Percentiles rank a stretch among this genome's conserved stretches.
These are phyloP conservation scores for Volutella citrinella DNA, from an alignment of 2,329 filamentous ascomycete species.

Conservation along the genomic window DNA sequence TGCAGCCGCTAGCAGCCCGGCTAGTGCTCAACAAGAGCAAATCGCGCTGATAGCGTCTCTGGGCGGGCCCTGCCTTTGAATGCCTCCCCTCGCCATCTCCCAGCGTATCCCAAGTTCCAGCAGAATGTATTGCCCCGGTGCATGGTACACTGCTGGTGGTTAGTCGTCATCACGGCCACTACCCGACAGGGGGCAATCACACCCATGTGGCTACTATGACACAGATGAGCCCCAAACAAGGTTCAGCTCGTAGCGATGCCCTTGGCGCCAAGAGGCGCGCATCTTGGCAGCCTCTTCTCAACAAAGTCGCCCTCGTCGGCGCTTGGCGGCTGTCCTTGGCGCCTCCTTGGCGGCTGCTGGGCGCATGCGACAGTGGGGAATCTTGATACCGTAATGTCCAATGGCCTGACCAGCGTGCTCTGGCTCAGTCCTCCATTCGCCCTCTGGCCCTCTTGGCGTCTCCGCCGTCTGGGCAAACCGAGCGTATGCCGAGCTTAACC, in stretches of 20 bases:
- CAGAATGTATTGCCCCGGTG: too few relatives aligned
- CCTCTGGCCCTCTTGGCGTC: constrained; percentile 5
- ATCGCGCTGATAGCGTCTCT: too few relatives aligned
- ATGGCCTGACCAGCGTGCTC: constrained; percentile 15
- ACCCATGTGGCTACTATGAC: constrained; percentile 16
- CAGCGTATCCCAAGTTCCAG: too few relatives aligned
- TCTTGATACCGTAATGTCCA: constrained; percentile 6
- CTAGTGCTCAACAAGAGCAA: too few relatives aligned
- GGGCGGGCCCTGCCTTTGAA: too few relatives aligned
- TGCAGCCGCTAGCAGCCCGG: too few relatives aligned
- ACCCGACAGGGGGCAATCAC: constrained; percentile 4
- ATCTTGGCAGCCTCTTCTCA: constrained; percentile 1
- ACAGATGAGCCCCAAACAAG: constrained; percentile 19
- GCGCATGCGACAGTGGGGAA: constrained; percentile 1
- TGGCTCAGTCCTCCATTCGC: constrained; percentile 9
- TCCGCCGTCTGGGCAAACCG: constrained; percentile 6
- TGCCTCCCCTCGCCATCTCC: too few relatives aligned
- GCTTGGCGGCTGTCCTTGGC: constrained; percentile 13
- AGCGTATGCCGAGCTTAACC: neutral
- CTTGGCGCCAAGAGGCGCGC: constrained; percentile 13
- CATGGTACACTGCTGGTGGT: too few relatives aligned
- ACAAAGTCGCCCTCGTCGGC: neutral
- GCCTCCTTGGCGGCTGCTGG: constrained; percentile 7
- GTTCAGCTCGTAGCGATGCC: constrained; percentile 17
- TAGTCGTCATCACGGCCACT: too few relatives aligned